Evolutionary conservation across 1,284 basidiomycete genomes (phyloP), one percentile per base, ranked within the genome.

Genomic region (Tilletia indica): DNA sequence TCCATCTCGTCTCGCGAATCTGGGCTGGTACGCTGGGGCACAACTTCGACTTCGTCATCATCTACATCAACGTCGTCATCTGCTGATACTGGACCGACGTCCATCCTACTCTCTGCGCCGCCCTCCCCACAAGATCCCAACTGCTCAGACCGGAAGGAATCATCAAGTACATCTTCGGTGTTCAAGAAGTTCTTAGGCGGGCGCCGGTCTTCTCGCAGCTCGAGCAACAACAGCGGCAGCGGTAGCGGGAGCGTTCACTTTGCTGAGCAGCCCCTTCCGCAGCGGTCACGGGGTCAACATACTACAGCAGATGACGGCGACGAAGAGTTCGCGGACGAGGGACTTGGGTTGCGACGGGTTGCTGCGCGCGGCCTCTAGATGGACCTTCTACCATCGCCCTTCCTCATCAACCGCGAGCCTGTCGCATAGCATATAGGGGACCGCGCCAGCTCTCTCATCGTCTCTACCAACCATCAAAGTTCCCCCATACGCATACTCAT

Each of bases 201-300:
- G 3, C 16, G 51, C 2, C 16, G 16, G 21, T 2, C 51, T 19
- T 54, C 58, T 19, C 51, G 51, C n/a, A n/a, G 9, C 8, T 54
- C 51, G 3, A 54, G 9, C 19, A 11, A 6, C 9, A 54, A 6
- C 9, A 19, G 6, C 51, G n/a, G 19, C 51, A 54, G 51, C 51
- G 25, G 51, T n/a, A 54, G 51, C n/a, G 25, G 25, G 12, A 21
- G 25, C 36, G 58, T 63, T 19, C 58, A 63, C 58, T 63, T 63
- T 63, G 58, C 25, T 19, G 58, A 16, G 25, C 19, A 63, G 25
- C 58, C 58, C 8, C 21, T 11, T n/a, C 1, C 58, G 8, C 16
- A 11, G 9, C 21, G 58, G 58, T 21, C 36, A 36, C 58, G 36
- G n/a, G 25, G 1, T 31, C 25, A 31, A 31, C 25, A 31, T 31